Evolutionary conservation across 148 eudicot species (phyloP).

Genomic region (Fagopyrum tataricum): DNA sequence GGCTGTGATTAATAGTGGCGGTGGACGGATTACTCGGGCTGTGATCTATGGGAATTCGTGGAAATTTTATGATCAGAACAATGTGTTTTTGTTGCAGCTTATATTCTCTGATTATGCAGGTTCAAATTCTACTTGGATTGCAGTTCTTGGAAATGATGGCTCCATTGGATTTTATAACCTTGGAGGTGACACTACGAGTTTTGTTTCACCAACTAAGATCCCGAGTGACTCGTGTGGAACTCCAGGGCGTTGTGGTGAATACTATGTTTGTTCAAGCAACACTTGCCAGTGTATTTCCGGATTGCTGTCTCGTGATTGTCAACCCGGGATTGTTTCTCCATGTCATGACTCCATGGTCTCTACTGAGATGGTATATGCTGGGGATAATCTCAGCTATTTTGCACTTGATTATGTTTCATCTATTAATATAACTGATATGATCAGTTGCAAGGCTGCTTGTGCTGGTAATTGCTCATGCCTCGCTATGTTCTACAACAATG

Average conservation of each 20-base stretch:
- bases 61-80: constrained; percentile 62
- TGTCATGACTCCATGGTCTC: constrained; percentile 23
- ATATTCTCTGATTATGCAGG: constrained; percentile 25
- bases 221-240: constrained; percentile 57
- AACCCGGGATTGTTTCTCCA: constrained; percentile 29
- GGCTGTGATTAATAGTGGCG: constrained; percentile 42
- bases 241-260: constrained; percentile 64
- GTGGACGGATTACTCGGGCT: constrained; percentile 36
- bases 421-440: constrained; percentile 40
- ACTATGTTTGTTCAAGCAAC: constrained; percentile 45
- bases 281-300: constrained; percentile 61
- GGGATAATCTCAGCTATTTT: constrained; percentile 52
- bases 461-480: constrained; percentile 62
- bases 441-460: constrained; percentile 59
- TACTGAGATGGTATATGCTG: constrained; percentile 46
- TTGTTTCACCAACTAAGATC: constrained; percentile 29
- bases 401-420: constrained; percentile 58
- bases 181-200: constrained; percentile 25
- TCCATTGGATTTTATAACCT: constrained; percentile 43
- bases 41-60: constrained; percentile 52
- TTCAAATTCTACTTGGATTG: constrained; percentile 60
- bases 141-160: constrained; percentile 62
- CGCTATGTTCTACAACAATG: constrained; percentile 68
- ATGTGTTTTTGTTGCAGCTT: constrained; percentile 48
- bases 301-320: constrained; percentile 37